Evolutionary conservation across 2,329 filamentous ascomycete genomes (phyloP), one percentile per base, ranked within the genome.

Genomic region (Fusarium denticulatum): DNA sequence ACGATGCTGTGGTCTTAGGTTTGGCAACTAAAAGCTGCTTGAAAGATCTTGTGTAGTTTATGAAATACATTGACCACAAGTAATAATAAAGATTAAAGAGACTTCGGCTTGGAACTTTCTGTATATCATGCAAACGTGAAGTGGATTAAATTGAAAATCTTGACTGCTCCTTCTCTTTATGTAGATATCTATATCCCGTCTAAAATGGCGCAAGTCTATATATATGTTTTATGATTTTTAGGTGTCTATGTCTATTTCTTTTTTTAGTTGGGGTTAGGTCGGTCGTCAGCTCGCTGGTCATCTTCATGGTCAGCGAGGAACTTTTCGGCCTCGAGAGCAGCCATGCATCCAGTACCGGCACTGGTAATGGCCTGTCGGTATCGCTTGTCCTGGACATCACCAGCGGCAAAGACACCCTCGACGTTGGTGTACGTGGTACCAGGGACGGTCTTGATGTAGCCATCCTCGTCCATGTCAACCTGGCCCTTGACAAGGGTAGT

Each of bases 351-450:
- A 69, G 95, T 95, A 69, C 94, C 96, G 78, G 96, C 96, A 85
- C 95, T 98, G 74, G 96, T 99, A 76, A 99, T 97, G 52, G 96
- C 96, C 86, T 99, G 96, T 82, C 96, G 91, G 84, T 99, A 99
- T 81, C 92, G 91, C 92, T 98, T 99, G 83, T 99, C 97, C 87
- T 99, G 96, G 15, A 99, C 97, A 81, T 99, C 96, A 73, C 96
- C 96, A 15, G 96, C 96, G 42, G 96, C 96, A 81, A 98, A 99
- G 26, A 99, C 94, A 82, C 96, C 96, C 81, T 94, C 90, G 11
- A 98, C 84, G 83, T 91, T 97, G 53, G 96, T 99, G 80, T 93
- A 88, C 67, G 94, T 94, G 50, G 94, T 96, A 64, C 96, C 97
- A 7, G 96, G 93, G 83, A 93, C 90, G 64, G 96, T 99, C 77